These are phyloP conservation scores for Moricandia moricandioides DNA, from an alignment of 345 rosid genomes.

Conservation along the genomic window DNA sequence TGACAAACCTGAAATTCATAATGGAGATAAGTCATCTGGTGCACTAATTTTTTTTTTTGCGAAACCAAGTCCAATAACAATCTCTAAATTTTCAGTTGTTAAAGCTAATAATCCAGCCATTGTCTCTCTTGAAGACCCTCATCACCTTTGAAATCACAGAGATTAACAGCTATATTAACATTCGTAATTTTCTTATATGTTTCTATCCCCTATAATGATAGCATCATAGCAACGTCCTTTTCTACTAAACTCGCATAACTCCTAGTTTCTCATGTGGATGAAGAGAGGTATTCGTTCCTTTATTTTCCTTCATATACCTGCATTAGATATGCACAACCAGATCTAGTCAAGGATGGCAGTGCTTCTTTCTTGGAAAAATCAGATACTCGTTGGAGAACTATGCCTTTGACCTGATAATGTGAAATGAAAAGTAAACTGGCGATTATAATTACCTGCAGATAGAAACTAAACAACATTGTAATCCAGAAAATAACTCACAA, in stretches of 20 bases:
- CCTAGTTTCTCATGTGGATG: conserved; percentile 14
- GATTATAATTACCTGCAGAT: conserved; percentile 12
- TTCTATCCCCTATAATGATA: conserved; percentile 1
- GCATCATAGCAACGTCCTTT: background rate
- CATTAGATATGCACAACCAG: conserved; percentile 94
- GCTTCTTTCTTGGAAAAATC: conserved; percentile 89
- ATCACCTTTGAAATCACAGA: background rate
- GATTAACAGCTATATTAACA: background rate
- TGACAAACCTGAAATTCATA: conserved; percentile 78
- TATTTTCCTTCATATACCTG: conserved; percentile 55
- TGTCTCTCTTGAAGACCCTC: conserved; percentile 2
- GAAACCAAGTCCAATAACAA: background rate
- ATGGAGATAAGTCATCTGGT: background rate
- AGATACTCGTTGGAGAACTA: conserved; percentile 81
- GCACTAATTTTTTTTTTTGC: background rate
- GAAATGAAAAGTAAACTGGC: conserved; percentile 20
- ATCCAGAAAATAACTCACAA: conserved; percentile 50
- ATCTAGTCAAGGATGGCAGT: conserved; percentile 89
- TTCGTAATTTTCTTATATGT: background rate
- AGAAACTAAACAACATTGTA: conserved; percentile 4
- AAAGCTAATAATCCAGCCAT: background rate
- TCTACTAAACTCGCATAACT: conserved; percentile 8
- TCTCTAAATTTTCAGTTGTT: too few species aligned
- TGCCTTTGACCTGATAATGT: conserved; percentile 64
- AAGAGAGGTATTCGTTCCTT: background rate